These are phyloP conservation scores for Pulveroboletus sp. DNA, from an alignment of 768 basidiomycete species.

Conservation along the genomic window DNA sequence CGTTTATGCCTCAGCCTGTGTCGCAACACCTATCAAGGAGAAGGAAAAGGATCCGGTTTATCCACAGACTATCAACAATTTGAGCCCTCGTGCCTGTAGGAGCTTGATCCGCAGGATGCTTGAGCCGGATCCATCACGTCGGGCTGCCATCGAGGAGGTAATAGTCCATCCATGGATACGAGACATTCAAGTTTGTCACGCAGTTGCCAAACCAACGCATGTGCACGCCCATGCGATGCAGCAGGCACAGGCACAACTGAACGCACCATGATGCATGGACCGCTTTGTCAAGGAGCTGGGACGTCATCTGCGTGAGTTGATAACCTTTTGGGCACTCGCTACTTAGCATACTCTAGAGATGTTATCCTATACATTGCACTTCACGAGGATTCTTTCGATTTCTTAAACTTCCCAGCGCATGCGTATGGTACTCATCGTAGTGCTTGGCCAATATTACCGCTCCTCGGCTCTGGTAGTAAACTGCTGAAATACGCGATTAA, in stretches of 20 bases:
- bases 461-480: slow-evolving; percentile 4
- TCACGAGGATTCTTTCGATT: slow-evolving; percentile 5
- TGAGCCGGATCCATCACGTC: slow-evolving; percentile 82
- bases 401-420: slow-evolving; percentile 4
- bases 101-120: slow-evolving; percentile 87
- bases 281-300: neutral
- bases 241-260: slow-evolving; percentile 47
- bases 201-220: slow-evolving; percentile 58
- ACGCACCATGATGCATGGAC: slow-evolving; percentile 6
- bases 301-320: neutral
- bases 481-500: neutral
- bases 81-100: slow-evolving; percentile 82
- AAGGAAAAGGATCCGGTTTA: slow-evolving; percentile 30
- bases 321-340: slow-evolving; percentile 2
- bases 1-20: slow-evolving; percentile 54
- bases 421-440: slow-evolving; percentile 20
- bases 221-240: slow-evolving; percentile 66
- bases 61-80: slow-evolving; percentile 77
- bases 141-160: slow-evolving; percentile 76
- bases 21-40: slow-evolving; percentile 23
- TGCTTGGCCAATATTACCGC: slow-evolving; percentile 17
- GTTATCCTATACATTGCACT: slow-evolving; percentile 13
- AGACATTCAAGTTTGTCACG: slow-evolving; percentile 78
- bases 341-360: slow-evolving; percentile 16
- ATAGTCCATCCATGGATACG: slow-evolving; percentile 75